These are phyloP conservation scores for Pterocarpus santalinus DNA, from an alignment of 306 rosid genomes.

Conservation along the genomic window DNA sequence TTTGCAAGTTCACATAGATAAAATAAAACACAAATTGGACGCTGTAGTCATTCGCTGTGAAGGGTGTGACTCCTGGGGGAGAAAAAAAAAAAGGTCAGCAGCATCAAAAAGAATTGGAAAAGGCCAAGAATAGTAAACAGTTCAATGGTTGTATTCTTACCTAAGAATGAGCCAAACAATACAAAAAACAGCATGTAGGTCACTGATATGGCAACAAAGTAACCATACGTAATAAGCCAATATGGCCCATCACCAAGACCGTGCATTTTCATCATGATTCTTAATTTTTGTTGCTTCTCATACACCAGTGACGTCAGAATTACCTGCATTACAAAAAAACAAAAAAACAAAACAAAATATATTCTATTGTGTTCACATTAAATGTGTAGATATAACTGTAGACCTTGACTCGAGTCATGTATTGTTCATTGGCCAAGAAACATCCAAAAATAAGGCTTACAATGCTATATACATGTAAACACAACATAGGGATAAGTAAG, in stretches of 20 bases:
- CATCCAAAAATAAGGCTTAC: conserved; percentile 28
- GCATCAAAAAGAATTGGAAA: conserved; percentile 46
- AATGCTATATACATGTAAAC: not conserved
- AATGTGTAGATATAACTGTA: not conserved
- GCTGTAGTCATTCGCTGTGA: conserved; percentile 80
- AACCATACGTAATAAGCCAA: conserved; percentile 83
- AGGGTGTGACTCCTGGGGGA: conserved; percentile 77
- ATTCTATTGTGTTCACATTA: conserved; percentile 25
- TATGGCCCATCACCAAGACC: conserved; percentile 95
- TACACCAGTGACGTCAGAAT: conserved; percentile 75
- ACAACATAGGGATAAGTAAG: conserved; percentile 13
- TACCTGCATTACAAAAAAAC: conserved; percentile 61
- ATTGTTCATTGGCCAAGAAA: conserved; percentile 1
- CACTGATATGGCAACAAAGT: conserved; percentile 67
- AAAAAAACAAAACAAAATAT: not conserved
- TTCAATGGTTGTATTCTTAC: conserved; percentile 56
- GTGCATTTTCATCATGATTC: conserved; percentile 99
- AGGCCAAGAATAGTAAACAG: conserved; percentile 21
- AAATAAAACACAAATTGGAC: conserved; percentile 82
- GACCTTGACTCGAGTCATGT: conserved; percentile 21
- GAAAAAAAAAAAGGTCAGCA: conserved; percentile 29
- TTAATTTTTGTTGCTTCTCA: conserved; percentile 81
- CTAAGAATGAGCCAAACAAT: conserved; percentile 76
- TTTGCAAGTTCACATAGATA: conserved; percentile 86
- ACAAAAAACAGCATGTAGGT: conserved; percentile 77